Evolutionary conservation across 257 asterid genomes (phyloP).

Genomic region (Oldenlandia corymbosa): DNA sequence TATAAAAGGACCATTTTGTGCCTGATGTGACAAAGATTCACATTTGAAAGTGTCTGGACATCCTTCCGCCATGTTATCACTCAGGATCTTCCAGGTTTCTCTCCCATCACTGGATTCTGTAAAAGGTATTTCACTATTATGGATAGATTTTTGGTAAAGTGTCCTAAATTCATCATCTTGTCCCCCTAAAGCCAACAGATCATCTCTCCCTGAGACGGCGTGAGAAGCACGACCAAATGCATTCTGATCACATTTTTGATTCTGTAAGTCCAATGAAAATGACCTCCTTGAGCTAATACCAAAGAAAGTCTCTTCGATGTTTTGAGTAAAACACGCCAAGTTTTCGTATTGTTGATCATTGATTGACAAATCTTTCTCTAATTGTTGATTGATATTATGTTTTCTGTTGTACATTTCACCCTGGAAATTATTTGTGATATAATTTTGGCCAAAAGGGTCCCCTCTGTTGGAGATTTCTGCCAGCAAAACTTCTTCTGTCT

Average conservation of each 20-base stretch:
- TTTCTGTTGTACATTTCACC: constrained; percentile 7
- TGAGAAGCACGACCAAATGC: constrained; percentile 4
- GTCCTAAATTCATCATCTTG: constrained; percentile 22
- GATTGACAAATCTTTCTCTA: neutral
- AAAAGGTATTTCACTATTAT: constrained; percentile 17
- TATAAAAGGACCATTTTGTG: constrained; percentile 8
- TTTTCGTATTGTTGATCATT: neutral
- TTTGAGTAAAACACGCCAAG: neutral
- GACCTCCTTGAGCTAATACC: constrained; percentile 5
- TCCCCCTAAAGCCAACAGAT: constrained; percentile 14
- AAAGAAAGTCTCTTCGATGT: neutral
- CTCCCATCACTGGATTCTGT: constrained; percentile 16
- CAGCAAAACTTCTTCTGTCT: constrained; percentile 8
- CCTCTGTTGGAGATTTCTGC: constrained; percentile 17
- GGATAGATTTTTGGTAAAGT: constrained; percentile 15
- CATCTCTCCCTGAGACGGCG: constrained; percentile 10
- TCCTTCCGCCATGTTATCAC: constrained; percentile 13
- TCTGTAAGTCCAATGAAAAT: neutral
- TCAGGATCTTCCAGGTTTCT: constrained; percentile 7
- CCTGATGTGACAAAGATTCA: constrained; percentile 17
- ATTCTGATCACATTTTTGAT: neutral
- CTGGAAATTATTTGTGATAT: constrained; percentile 10
- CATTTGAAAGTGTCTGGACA: constrained; percentile 14
- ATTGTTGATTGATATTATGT: too few species aligned
- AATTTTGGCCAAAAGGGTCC: constrained; percentile 6